Conservation (phyloP, 805 yeast species). For the Saccharomycopsis sp. region DNA sequence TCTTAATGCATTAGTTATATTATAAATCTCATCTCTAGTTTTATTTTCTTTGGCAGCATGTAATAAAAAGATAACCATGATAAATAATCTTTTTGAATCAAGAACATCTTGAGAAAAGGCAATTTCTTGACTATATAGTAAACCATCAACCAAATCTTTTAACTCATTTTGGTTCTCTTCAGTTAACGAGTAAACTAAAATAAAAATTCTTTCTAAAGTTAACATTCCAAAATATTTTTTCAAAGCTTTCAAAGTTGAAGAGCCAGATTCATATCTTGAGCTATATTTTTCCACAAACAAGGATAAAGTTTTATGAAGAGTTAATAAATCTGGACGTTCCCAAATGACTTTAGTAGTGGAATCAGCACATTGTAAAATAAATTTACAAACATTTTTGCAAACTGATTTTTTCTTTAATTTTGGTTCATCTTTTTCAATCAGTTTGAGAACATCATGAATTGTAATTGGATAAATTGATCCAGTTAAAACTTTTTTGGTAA, state of each 20-base stretch:
- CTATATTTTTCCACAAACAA: constrained; percentile 25
- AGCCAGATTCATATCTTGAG: constrained; percentile 5
- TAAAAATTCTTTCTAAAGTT: constrained; percentile 24
- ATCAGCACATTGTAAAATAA: constrained; percentile 18
- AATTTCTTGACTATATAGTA: constrained; percentile 26
- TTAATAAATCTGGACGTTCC: constrained; percentile 11
- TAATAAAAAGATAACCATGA: constrained; percentile 25
- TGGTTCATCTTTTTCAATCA: constrained; percentile 22
- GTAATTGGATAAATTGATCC: constrained; percentile 15
- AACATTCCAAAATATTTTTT: constrained; percentile 25
- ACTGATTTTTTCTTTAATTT: constrained; percentile 21
- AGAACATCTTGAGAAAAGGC: constrained; percentile 25
- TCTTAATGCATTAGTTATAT: constrained; percentile 24
- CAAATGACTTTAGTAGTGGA: constrained; percentile 13
- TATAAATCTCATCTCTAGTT: constrained; percentile 15
- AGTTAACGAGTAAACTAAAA: constrained; percentile 20
- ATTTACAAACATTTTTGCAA: constrained; percentile 19
- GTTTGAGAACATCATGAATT: constrained; percentile 2
- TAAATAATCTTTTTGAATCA: constrained; percentile 26
- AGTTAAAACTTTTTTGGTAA: constrained; percentile 9
- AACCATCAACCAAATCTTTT: constrained; percentile 23
- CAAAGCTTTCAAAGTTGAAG: constrained; percentile 18
- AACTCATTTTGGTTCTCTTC: constrained; percentile 20
- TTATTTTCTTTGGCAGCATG: constrained; percentile 15
- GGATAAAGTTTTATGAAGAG: constrained; percentile 24